These are phyloP conservation scores for Lathyrus oleraceus DNA, from an alignment of 306 rosid genomes.

Conservation along the genomic window DNA sequence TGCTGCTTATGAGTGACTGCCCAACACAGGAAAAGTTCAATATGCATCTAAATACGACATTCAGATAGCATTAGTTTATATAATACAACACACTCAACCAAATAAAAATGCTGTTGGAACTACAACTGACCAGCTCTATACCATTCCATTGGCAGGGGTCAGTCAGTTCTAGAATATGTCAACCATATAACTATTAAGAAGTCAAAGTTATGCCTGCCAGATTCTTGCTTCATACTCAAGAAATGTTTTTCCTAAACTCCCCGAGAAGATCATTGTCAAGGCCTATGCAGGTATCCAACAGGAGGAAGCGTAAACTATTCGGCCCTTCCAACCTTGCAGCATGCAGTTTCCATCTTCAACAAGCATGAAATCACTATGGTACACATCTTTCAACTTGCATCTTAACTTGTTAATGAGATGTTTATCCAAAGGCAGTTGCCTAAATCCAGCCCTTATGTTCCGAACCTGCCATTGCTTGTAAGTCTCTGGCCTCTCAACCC, in stretches of 20 bases:
- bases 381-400: conserved; percentile 47
- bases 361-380: conserved; percentile 66
- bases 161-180: conserved; percentile 24
- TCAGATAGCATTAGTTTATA: conserved; percentile 13
- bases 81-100: conserved; percentile 17
- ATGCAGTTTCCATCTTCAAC: conserved; percentile 68
- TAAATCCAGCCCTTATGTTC: conserved; percentile 62
- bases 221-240: conserved; percentile 19
- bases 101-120: not conserved
- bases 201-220: conserved; percentile 21
- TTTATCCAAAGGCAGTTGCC: conserved; percentile 52
- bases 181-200: not conserved
- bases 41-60: conserved; percentile 20
- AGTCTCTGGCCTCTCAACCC: conserved; percentile 84
- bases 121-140: conserved; percentile 21
- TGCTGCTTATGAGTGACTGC: not conserved
- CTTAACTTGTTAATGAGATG: conserved; percentile 31
- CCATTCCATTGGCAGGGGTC: conserved; percentile 22
- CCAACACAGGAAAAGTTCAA: conserved; percentile 19
- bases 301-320: conserved; percentile 64
- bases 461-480: conserved; percentile 75
- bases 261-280: not conserved
- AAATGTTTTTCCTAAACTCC: conserved; percentile 12
- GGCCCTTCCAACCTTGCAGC: conserved; percentile 91
- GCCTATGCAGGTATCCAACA: conserved; percentile 75